A percentile compares a stretch with the other conserved stretches of the same genome.
Conservation (phyloP, 805 yeast species). For the Starmerella vitae region DNA sequence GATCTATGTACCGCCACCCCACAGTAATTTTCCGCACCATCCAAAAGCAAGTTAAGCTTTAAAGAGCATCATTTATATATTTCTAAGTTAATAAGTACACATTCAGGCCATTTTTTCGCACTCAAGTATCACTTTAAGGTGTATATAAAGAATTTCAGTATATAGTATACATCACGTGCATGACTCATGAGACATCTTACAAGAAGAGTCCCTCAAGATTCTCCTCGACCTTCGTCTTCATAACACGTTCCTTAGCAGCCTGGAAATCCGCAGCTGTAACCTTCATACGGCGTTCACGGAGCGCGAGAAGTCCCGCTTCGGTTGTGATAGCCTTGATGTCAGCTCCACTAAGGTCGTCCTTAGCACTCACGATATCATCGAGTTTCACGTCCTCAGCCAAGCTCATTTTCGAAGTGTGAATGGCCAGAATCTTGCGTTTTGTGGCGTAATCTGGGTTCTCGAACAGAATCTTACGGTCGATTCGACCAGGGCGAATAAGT, state of each 20-base stretch:
- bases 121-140: not conserved
- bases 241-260: conserved; percentile 84
- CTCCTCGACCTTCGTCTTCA: conserved; percentile 94
- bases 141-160: not conserved
- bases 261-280: conserved; percentile 89
- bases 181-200: too few relatives aligned
- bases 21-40: too few relatives aligned
- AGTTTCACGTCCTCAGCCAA: conserved; percentile 75
- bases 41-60: too few relatives aligned
- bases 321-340: conserved; percentile 96
- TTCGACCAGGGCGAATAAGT: conserved; percentile 90
- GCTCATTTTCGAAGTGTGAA: conserved; percentile 89
- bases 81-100: too few relatives aligned
- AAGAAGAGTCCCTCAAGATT: conserved; percentile 86
- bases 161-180: not conserved
- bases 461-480: conserved; percentile 87
- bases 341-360: conserved; percentile 93
- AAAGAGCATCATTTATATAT: too few relatives aligned
- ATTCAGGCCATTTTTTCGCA: not conserved
- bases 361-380: conserved; percentile 75
- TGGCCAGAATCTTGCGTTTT: conserved; percentile 79
- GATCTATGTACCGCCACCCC: too few relatives aligned
- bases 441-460: conserved; percentile 92
- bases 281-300: conserved; percentile 95
- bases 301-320: conserved; percentile 89